These are phyloP conservation scores for Fusarium duplospermum DNA, from an alignment of 2,329 filamentous ascomycete species.

Conservation along the genomic window DNA sequence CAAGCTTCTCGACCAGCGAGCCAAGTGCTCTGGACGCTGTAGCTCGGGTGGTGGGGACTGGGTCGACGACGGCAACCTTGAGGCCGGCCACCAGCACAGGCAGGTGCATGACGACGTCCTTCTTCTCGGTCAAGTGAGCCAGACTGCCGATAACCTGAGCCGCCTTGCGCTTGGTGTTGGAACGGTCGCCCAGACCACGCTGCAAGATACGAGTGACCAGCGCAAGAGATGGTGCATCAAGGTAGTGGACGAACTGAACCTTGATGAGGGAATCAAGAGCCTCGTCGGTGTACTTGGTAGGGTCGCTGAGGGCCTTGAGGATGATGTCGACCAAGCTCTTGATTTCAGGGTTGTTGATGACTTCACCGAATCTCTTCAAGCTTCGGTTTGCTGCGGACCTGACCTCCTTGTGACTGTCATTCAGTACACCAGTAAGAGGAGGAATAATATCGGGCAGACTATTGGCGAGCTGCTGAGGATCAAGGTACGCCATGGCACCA, in stretches of 20 bases:
- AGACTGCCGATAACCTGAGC: constrained; percentile 98
- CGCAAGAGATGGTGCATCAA: constrained; percentile 96
- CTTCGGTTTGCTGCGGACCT: constrained; percentile 91
- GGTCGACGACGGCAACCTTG: constrained; percentile 90
- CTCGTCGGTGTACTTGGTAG: constrained; percentile 96
- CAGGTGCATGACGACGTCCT: constrained; percentile 90
- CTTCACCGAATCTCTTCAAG: constrained; percentile 97
- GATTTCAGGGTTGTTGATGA: constrained; percentile 97
- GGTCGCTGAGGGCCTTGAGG: constrained; percentile 95
- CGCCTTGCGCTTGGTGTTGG: constrained; percentile 94
- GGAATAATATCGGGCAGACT: constrained; percentile 98
- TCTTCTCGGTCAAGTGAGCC: constrained; percentile 95
- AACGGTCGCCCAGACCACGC: constrained; percentile 89
- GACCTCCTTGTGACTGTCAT: constrained; percentile 98
- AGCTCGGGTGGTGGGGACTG: constrained; percentile 94
- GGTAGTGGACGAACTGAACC: constrained; percentile 97
- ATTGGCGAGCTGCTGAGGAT: constrained; percentile 91
- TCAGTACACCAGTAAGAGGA: constrained; percentile 90
- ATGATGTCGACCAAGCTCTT: constrained; percentile 91
- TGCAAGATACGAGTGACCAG: constrained; percentile 96
- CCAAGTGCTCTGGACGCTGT: constrained; percentile 96
- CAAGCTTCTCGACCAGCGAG: constrained; percentile 97
- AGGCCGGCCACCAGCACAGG: constrained; percentile 93
- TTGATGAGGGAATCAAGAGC: constrained; percentile 95
- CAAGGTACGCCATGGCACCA: constrained; percentile 98